Percentiles rank a stretch among this genome's conserved stretches.
These are phyloP conservation scores for Pachysandra terminalis DNA, from an alignment of 164 flowering plant species.

Conservation along the genomic window DNA sequence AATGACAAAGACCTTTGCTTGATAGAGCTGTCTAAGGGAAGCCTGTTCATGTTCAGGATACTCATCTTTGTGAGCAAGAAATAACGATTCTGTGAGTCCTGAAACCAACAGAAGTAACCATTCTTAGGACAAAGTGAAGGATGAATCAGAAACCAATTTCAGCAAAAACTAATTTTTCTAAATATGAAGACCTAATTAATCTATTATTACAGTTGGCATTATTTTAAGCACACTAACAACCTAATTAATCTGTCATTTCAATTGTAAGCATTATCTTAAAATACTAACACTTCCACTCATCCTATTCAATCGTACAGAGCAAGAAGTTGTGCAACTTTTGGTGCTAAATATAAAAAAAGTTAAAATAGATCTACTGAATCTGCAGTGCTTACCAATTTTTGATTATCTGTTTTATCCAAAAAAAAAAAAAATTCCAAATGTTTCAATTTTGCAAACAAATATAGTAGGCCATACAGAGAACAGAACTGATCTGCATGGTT, in stretches of 20 bases:
- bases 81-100: constrained; percentile 92
- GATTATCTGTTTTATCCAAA: too few relatives aligned
- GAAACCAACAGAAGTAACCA: constrained; percentile 18
- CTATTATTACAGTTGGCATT: too few relatives aligned
- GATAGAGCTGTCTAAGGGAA: constrained; percentile 81
- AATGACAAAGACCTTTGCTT: constrained; percentile 61
- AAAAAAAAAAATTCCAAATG: too few relatives aligned
- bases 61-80: constrained; percentile 82
- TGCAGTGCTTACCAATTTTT: too few relatives aligned
- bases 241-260: background rate
- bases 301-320: background rate
- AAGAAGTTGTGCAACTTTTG: background rate
- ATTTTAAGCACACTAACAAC: too few relatives aligned
- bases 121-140: constrained; percentile 3
- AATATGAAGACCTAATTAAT: background rate
- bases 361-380: too few relatives aligned
- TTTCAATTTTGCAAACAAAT: too few relatives aligned
- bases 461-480: too few relatives aligned
- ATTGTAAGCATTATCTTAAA: background rate
- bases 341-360: too few relatives aligned
- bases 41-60: constrained; percentile 96
- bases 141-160: background rate
- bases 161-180: background rate
- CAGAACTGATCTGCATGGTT: too few relatives aligned
- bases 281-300: background rate